phyloP scores from a whole-genome alignment of 2,329 filamentous ascomycete species.

The Cyphellophora attinorum region DNA sequence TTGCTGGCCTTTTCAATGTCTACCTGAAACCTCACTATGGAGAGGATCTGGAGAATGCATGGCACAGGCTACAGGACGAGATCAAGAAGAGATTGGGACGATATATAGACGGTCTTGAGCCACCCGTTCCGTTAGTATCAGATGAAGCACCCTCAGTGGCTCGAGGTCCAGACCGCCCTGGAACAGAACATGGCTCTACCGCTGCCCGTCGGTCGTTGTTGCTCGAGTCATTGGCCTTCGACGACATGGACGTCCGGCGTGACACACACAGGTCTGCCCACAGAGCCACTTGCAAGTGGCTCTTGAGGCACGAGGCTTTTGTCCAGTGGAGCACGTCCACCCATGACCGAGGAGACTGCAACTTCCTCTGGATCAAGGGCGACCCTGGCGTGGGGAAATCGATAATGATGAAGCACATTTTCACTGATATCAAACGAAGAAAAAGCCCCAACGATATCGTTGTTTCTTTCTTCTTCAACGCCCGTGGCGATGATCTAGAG shows the following conservation, averaged over 20 bases:
- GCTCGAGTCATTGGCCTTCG: constrained; percentile 26
- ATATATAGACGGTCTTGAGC: background rate
- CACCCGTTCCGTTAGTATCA: background rate
- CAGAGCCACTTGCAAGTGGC: constrained; percentile 33
- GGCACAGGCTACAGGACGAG: constrained; percentile 7
- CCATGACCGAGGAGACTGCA: constrained; percentile 16
- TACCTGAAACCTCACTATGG: constrained; percentile 16
- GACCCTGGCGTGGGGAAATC: constrained; percentile 35
- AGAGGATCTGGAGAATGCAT: constrained; percentile 7
- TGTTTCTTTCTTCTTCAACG: constrained; percentile 43
- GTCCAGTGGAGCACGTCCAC: constrained; percentile 27
- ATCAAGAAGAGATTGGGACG: constrained; percentile 2
- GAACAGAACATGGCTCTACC: no score
- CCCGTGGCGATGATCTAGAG: constrained; percentile 34
- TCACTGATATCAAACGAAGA: constrained; percentile 10
- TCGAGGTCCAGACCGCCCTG: constrained; percentile 1
- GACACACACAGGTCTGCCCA: constrained; percentile 28
- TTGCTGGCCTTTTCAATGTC: constrained; percentile 18
- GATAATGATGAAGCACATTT: constrained; percentile 36
- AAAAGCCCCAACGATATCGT: constrained; percentile 16
- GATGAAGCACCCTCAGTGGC: background rate
- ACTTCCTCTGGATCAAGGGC: constrained; percentile 28
- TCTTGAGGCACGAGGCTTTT: constrained; percentile 27
- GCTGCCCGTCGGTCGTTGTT: constrained; percentile 13
- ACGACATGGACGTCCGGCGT: constrained; percentile 30